These are phyloP conservation scores for Kluyveromyces dobzhanskii DNA, from an alignment of 805 yeast species.

Conservation along the genomic window DNA sequence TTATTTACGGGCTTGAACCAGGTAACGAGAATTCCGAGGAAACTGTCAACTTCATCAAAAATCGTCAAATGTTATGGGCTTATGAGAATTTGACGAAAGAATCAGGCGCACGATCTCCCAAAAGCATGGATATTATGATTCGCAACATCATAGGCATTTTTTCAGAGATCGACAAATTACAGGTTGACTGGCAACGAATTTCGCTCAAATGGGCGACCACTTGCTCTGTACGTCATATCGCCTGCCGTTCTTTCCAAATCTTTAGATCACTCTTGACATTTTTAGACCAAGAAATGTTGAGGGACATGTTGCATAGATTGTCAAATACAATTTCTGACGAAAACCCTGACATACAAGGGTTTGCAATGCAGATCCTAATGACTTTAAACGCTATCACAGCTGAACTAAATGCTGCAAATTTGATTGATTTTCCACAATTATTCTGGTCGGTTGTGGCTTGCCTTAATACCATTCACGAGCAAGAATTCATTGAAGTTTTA, in stretches of 20 bases:
- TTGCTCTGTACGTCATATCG: conserved; percentile 93
- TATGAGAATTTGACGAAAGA: conserved; percentile 79
- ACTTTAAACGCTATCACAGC: conserved; percentile 89
- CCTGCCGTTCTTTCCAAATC: conserved; percentile 91
- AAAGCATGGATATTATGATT: conserved; percentile 69
- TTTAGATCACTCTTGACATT: conserved; percentile 77
- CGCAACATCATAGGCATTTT: conserved; percentile 56
- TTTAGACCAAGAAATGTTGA: conserved; percentile 78
- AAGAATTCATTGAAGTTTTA: conserved; percentile 81
- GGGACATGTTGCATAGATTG: conserved; percentile 87
- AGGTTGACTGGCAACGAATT: conserved; percentile 75
- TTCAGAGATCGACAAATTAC: conserved; percentile 42
- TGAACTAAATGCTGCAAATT: conserved; percentile 65
- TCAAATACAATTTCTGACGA: conserved; percentile 91
- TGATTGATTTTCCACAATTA: conserved; percentile 83
- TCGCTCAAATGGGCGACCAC: conserved; percentile 94
- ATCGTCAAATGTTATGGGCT: conserved; percentile 55
- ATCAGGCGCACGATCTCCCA: conserved; percentile 76
- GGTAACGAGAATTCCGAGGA: conserved; percentile 46
- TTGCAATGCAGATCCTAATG: conserved; percentile 95
- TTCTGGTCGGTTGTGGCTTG: conserved; percentile 96
- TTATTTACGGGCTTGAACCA: conserved; percentile 54
- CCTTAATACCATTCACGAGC: conserved; percentile 81
- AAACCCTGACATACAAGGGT: conserved; percentile 85
- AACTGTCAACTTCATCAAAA: conserved; percentile 50